phyloP scores from a whole-genome alignment of 352 stramenopile species.

The Plasmopara viticola region DNA sequence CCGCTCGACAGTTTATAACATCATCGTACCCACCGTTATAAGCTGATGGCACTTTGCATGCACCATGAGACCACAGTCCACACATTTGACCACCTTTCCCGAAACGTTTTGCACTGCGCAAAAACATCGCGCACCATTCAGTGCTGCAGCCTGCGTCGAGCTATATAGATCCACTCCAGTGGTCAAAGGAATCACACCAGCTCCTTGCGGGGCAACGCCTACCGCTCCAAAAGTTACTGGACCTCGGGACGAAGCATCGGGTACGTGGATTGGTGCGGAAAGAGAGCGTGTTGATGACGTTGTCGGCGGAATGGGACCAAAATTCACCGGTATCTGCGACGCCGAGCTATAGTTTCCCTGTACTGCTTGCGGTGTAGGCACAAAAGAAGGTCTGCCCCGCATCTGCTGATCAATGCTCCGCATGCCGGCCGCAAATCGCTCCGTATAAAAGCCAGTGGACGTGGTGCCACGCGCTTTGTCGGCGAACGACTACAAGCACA shows the following conservation, averaged over 20 bases:
- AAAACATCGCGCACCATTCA: slow-evolving; percentile 56
- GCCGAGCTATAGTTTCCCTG: slow-evolving; percentile 4
- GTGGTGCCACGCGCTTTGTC: slow-evolving; percentile 43
- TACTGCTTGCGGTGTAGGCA: slow-evolving; percentile 2
- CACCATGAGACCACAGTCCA: slow-evolving; percentile 43
- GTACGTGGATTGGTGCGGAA: slow-evolving; percentile 12
- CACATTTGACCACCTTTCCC: slow-evolving; percentile 46
- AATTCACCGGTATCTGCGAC: slow-evolving; percentile 3
- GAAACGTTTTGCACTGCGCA: slow-evolving; percentile 29
- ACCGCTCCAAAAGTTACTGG: slow-evolving; percentile 8
- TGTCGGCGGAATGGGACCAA: slow-evolving; percentile 7
- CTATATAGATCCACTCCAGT: slow-evolving; percentile 33
- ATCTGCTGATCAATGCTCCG: slow-evolving; percentile 47
- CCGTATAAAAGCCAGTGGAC: slow-evolving; percentile 50
- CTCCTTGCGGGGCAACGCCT: slow-evolving; percentile 3
- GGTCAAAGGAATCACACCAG: slow-evolving; percentile 20
- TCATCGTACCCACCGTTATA: slow-evolving; percentile 28
- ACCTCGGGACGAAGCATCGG: slow-evolving; percentile 1
- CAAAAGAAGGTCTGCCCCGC: slow-evolving; percentile 7
- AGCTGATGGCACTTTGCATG: slow-evolving; percentile 79
- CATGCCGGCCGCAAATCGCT: slow-evolving; percentile 39
- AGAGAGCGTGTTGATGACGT: slow-evolving; percentile 13
- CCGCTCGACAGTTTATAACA: not conserved
- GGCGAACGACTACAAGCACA: slow-evolving; percentile 33
- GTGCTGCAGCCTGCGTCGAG: slow-evolving; percentile 19